Base-by-base conservation (phyloP, 2,329 filamentous ascomycete species). In the Cladophialophora immunda region DNA sequence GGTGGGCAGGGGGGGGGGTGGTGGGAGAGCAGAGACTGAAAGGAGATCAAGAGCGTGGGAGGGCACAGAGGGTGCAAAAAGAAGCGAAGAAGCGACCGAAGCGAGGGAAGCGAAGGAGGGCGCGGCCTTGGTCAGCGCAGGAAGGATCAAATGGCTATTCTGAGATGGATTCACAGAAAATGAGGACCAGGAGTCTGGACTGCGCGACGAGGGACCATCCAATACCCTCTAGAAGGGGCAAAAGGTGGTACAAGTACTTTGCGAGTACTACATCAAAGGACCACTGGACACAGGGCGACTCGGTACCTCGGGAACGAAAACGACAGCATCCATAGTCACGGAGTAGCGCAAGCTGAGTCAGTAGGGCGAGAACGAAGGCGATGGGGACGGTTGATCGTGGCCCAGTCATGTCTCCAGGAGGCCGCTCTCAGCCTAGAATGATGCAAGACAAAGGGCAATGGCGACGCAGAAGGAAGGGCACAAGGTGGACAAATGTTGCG, bases 111-210 rank as follows among this genome's bases (percentile, higher is more conserved):
- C 38, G 4, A 41, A 11, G 15, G 11, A 32, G 32, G 32, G 32
- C 32, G 5, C n/a, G 38, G 38, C 17, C 38, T n/a, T 41, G 38
- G 45, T 50, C 45, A 25, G 45, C 45, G 5, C 45, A 47, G 19
- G 41, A 47, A 47, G 41, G 45, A 50, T 50, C 45, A 50, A 50
- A 50, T 50, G 25, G 36, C 36, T 17, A 34, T 34, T 34, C 32
- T 34, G 32, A 34, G 32, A 11, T 11, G 9, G n/a, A n/a, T n/a
- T n/a, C n/a, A n/a, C n/a, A n/a, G n/a, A n/a, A n/a, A n/a, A n/a
- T n/a, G n/a, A n/a, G n/a, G n/a, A n/a, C n/a, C n/a, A n/a, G n/a
- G 32, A 34, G 38, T 41, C 38, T 41, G 38, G 38, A 19, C 38
- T 41, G 32, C 32, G 13, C 4, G 9, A 34, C 32, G 32, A 34